A percentile compares a stretch with the other conserved stretches of the same genome.
phyloP scores from a whole-genome alignment of 495 filamentous ascomycete genomes.

The Lasiosphaeria hispida region DNA sequence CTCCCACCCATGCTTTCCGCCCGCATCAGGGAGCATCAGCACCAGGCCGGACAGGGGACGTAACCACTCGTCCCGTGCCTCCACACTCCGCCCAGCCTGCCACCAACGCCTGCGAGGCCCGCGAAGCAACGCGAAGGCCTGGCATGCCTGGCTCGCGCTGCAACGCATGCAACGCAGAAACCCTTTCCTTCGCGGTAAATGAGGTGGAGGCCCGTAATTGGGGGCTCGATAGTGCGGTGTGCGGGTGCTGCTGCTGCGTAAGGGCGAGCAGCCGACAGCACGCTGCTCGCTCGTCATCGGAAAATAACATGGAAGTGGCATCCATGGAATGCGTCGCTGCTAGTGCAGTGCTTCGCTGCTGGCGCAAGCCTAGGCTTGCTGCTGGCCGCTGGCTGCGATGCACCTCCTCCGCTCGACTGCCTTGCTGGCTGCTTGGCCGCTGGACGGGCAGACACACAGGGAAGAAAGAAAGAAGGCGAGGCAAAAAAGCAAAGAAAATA shows the following conservation, averaged over 20 bases:
- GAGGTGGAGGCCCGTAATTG: constrained; percentile 25
- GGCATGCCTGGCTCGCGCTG: too few species aligned
- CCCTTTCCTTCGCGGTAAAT: constrained; percentile 21
- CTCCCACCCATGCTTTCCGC: constrained; percentile 28
- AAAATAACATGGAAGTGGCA: constrained; percentile 1
- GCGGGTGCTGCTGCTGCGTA: constrained; percentile 1
- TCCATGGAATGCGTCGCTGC: neutral
- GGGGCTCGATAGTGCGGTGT: constrained; percentile 19
- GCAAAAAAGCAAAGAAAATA: too few species aligned
- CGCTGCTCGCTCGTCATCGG: neutral
- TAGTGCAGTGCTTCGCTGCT: too few species aligned
- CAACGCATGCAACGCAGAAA: constrained; percentile 19
- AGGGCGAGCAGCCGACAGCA: neutral
- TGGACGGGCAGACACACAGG: too few species aligned
- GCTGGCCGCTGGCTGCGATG: too few species aligned
- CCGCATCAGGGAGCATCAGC: constrained; percentile 17
- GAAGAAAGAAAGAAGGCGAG: too few species aligned
- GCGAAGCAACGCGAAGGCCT: too few species aligned
- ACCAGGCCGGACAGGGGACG: constrained; percentile 20
- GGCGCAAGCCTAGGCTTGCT: too few species aligned
- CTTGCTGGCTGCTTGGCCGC: too few species aligned
- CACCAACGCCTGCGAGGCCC: constrained; percentile 16
- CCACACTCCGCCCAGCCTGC: constrained; percentile 18
- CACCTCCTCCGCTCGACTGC: too few species aligned
- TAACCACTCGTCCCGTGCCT: constrained; percentile 19